Percentiles rank a stretch among this genome's conserved stretches.
These are phyloP conservation scores for Emericellopsis cladophorae DNA, from an alignment of 2,329 filamentous ascomycete genomes.

Conservation along the genomic window DNA sequence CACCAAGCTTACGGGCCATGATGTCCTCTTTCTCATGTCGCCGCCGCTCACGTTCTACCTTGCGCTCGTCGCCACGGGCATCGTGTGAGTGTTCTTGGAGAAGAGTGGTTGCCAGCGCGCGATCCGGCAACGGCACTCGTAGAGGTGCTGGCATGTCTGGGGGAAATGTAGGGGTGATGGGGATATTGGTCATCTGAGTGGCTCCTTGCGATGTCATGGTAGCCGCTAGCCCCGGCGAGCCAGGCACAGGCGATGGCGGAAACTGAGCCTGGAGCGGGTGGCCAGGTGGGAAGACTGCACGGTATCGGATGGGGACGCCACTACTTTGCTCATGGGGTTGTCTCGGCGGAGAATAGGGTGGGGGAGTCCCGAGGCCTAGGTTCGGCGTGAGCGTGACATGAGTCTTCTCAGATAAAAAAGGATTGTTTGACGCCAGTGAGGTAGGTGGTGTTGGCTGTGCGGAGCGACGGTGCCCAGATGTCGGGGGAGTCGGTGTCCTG, in stretches of 20 bases:
- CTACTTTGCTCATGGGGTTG: slow-evolving; percentile 19
- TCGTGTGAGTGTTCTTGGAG: slow-evolving; percentile 28
- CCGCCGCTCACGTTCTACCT: slow-evolving; percentile 36
- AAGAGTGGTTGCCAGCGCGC: slow-evolving; percentile 30
- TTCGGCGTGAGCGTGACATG: slow-evolving; percentile 24
- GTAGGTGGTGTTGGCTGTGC: slow-evolving; percentile 7
- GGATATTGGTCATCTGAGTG: slow-evolving; percentile 47
- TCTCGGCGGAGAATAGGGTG: slow-evolving; percentile 37
- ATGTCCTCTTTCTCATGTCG: slow-evolving; percentile 55
- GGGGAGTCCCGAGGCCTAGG: slow-evolving; percentile 24
- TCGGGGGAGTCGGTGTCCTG: slow-evolving; percentile 16
- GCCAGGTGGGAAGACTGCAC: slow-evolving; percentile 44
- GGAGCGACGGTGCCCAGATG: slow-evolving; percentile 3
- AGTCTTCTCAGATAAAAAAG: slow-evolving; percentile 17
- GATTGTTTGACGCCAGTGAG: slow-evolving; percentile 7
- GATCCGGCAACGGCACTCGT: slow-evolving; percentile 20
- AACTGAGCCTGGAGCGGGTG: slow-evolving; percentile 32
- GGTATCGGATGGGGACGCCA: slow-evolving; percentile 32
- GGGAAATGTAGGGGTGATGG: slow-evolving; percentile 28
- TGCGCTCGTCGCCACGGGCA: slow-evolving; percentile 26
- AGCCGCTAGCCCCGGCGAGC: slow-evolving; percentile 48
- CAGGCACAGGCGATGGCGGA: slow-evolving; percentile 45
- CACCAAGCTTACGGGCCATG: slow-evolving; percentile 40
- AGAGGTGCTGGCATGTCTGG: slow-evolving; percentile 2
- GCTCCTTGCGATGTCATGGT: slow-evolving; percentile 51